phyloP scores from a whole-genome alignment of 306 rosid genomes.

The Rosa rugosa region DNA sequence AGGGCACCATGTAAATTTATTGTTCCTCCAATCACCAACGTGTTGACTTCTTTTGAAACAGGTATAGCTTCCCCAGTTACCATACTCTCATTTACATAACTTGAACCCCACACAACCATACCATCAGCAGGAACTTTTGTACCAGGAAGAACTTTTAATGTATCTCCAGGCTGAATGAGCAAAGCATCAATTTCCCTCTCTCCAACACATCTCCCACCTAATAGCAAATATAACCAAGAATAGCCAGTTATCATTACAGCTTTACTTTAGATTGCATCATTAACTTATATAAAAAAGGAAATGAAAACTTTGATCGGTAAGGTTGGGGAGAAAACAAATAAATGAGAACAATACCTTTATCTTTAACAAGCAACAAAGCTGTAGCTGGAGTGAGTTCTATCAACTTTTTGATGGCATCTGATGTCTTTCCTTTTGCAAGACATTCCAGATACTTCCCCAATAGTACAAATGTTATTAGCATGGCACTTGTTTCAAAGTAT shows the following conservation, averaged over 20 bases:
- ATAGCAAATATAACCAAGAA: slow-evolving; percentile 18
- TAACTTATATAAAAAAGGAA: too few relatives aligned
- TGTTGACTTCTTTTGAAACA: slow-evolving; percentile 68
- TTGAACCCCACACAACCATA: slow-evolving; percentile 80
- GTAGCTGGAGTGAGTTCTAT: slow-evolving; percentile 92
- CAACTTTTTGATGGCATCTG: slow-evolving; percentile 97
- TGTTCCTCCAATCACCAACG: slow-evolving; percentile 86
- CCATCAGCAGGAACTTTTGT: slow-evolving; percentile 94
- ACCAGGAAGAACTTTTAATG: slow-evolving; percentile 92
- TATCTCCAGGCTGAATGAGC: slow-evolving; percentile 84
- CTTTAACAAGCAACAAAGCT: slow-evolving; percentile 70
- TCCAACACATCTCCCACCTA: slow-evolving; percentile 62
- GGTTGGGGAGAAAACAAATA: neutral
- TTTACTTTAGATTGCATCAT: neutral
- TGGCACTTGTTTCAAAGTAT: slow-evolving; percentile 97
- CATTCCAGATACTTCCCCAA: slow-evolving; percentile 97
- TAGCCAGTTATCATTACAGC: slow-evolving; percentile 4
- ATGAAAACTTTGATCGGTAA: slow-evolving; percentile 2
- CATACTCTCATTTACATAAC: slow-evolving; percentile 94
- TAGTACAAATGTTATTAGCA: slow-evolving; percentile 97
- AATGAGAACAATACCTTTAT: slow-evolving; percentile 55
- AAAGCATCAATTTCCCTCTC: slow-evolving; percentile 94
- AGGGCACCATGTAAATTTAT: slow-evolving; percentile 88
- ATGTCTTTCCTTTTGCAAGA: slow-evolving; percentile 98
- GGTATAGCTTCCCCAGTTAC: slow-evolving; percentile 94